These are phyloP conservation scores for Spergularia azorica DNA, from an alignment of 179 eudicot species.

Conservation along the genomic window DNA sequence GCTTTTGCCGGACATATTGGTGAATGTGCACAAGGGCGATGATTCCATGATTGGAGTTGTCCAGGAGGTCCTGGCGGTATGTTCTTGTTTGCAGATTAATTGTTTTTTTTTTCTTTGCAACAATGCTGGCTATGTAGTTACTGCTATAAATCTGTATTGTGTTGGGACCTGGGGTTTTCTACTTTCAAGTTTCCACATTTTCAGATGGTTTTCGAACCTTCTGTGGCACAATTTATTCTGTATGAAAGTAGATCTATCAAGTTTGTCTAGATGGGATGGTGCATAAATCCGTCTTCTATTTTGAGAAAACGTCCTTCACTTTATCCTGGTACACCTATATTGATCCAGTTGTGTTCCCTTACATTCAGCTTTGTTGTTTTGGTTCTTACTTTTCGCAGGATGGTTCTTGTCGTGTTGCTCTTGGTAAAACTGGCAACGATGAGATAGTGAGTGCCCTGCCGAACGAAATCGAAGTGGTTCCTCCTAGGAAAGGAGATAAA, in stretches of 20 bases:
- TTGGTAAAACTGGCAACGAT: constrained; percentile 71
- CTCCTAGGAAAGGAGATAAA: constrained; percentile 77
- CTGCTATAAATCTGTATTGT: neutral
- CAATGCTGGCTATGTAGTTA: neutral
- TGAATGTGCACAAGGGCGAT: constrained; percentile 78
- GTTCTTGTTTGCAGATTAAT: constrained; percentile 20
- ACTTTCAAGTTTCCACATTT: neutral
- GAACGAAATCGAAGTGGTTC: constrained; percentile 68
- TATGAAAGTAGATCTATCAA: neutral
- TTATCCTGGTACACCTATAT: neutral
- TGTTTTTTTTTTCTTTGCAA: neutral
- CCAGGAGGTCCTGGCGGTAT: constrained; percentile 85
- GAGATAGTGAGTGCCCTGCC: constrained; percentile 61
- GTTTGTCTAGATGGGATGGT: neutral
- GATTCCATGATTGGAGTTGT: constrained; percentile 67
- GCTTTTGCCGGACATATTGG: constrained; percentile 85
- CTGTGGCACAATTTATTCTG: neutral
- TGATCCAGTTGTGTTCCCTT: neutral
- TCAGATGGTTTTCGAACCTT: neutral
- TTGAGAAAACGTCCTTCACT: neutral
- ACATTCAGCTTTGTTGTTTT: neutral
- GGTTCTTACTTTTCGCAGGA: constrained; percentile 44
- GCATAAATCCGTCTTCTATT: too few relatives aligned
- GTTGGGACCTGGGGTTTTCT: neutral
- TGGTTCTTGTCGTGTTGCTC: constrained; percentile 77